These are phyloP conservation scores for Wickerhamomyces mucosus DNA, from an alignment of 805 yeast genomes.

Conservation along the genomic window DNA sequence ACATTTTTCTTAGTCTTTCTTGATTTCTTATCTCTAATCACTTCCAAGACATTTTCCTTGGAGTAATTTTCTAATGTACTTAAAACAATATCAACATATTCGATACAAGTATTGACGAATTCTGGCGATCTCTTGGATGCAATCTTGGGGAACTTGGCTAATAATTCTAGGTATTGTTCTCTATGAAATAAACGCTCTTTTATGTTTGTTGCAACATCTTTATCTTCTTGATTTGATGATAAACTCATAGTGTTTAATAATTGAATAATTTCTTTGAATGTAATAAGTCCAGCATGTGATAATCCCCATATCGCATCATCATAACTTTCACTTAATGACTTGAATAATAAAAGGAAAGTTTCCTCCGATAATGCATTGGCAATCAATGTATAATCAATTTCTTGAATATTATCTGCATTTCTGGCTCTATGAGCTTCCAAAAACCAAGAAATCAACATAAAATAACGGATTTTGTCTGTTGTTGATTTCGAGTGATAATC, in stretches of 20 bases:
- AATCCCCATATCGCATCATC: constrained; percentile 44
- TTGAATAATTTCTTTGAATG: constrained; percentile 54
- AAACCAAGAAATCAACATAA: constrained; percentile 67
- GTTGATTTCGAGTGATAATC: neutral
- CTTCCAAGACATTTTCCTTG: constrained; percentile 41
- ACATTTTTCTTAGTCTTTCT: constrained; percentile 19
- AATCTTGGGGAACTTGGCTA: constrained; percentile 51
- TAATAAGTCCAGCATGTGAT: constrained; percentile 59
- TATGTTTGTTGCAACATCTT: constrained; percentile 47
- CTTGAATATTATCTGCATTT: constrained; percentile 17
- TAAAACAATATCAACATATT: constrained; percentile 53
- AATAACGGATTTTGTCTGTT: constrained; percentile 30
- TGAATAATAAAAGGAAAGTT: constrained; percentile 41
- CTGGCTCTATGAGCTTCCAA: constrained; percentile 49
- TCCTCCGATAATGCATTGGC: constrained; percentile 53
- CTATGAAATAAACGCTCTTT: constrained; percentile 64
- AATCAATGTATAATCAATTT: constrained; percentile 33
- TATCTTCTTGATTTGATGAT: constrained; percentile 33
- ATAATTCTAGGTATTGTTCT: constrained; percentile 43
- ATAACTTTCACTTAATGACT: constrained; percentile 29
- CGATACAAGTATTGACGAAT: constrained; percentile 51
- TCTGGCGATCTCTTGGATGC: constrained; percentile 56
- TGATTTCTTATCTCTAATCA: constrained; percentile 36
- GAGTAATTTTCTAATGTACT: constrained; percentile 61
- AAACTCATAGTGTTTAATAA: constrained; percentile 32